Conservation (phyloP, 2,329 filamentous ascomycete genomes). For the Aspergillus quadrilineatus region DNA sequence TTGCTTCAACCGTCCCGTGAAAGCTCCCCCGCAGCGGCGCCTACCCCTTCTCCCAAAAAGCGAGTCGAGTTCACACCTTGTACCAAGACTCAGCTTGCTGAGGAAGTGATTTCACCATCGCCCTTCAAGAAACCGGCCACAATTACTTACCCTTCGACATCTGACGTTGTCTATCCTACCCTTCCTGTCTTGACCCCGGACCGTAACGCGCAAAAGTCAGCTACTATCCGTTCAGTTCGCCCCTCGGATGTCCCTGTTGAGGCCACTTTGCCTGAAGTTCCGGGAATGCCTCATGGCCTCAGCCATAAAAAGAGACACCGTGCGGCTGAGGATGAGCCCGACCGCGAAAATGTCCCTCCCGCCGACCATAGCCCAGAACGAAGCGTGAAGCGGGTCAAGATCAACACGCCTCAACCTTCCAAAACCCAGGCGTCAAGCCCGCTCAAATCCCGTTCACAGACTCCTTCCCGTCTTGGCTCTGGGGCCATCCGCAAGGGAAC, state of each 20-base stretch:
- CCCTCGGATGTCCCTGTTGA: slow-evolving; percentile 28
- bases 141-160: slow-evolving; percentile 22
- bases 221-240: slow-evolving; percentile 44
- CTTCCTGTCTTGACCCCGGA: slow-evolving; percentile 41
- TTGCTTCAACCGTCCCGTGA: slow-evolving; percentile 41
- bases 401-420: slow-evolving; percentile 25
- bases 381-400: slow-evolving; percentile 38
- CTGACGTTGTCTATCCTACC: slow-evolving; percentile 38
- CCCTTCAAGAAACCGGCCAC: slow-evolving; percentile 39
- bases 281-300: slow-evolving; percentile 42
- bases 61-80: slow-evolving; percentile 77
- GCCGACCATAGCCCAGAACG: slow-evolving; percentile 27
- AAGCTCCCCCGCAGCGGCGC: slow-evolving; percentile 38
- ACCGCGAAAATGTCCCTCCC: slow-evolving; percentile 36
- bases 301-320: slow-evolving; percentile 43
- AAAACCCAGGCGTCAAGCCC: slow-evolving; percentile 31
- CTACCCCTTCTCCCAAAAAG: slow-evolving; percentile 73
- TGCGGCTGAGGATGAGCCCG: slow-evolving; percentile 32
- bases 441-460: slow-evolving; percentile 35
- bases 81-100: slow-evolving; percentile 50
- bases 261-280: slow-evolving; percentile 28
- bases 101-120: slow-evolving; percentile 38
- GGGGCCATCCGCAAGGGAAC: slow-evolving; percentile 23
- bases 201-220: slow-evolving; percentile 18
- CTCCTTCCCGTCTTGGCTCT: slow-evolving; percentile 28